Conservation (phyloP, 805 yeast species). For the Lachancea dasiensis region DNA sequence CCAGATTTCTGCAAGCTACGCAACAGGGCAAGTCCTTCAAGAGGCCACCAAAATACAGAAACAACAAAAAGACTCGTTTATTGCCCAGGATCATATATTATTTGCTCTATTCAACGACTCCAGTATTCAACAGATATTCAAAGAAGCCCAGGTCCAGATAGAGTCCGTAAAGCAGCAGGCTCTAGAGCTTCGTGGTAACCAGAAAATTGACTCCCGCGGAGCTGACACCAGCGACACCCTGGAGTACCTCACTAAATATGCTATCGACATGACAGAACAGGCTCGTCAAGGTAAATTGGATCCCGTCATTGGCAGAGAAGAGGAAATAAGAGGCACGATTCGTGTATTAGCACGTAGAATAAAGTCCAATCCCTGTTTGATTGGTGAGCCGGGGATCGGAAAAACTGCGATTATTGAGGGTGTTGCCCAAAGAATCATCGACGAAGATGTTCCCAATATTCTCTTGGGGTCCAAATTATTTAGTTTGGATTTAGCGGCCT, state of each 20-base stretch:
- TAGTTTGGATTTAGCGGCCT: constrained; percentile 89
- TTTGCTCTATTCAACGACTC: constrained; percentile 79
- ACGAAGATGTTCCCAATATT: constrained; percentile 89
- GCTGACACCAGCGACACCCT: constrained; percentile 84
- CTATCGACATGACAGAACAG: constrained; percentile 86
- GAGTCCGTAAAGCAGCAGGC: constrained; percentile 76
- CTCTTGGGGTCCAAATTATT: constrained; percentile 74
- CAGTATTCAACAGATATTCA: constrained; percentile 61
- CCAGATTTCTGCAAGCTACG: constrained; percentile 66
- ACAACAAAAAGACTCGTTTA: constrained; percentile 83
- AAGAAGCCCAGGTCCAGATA: constrained; percentile 60
- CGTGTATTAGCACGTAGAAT: constrained; percentile 95
- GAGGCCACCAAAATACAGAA: constrained; percentile 72
- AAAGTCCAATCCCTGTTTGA: constrained; percentile 91
- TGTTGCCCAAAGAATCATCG: constrained; percentile 94
- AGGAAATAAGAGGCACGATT: constrained; percentile 92
- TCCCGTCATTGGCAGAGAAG: constrained; percentile 98
- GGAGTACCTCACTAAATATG: constrained; percentile 85
- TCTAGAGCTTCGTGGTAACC: constrained; percentile 77
- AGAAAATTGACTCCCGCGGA: constrained; percentile 84
- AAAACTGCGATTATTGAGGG: constrained; percentile 98
- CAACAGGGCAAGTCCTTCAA: constrained; percentile 68
- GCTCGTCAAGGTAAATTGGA: constrained; percentile 94
- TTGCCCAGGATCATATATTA: constrained; percentile 91
- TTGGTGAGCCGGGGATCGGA: constrained; percentile 99